Evolutionary conservation across 2,329 filamentous ascomycete species (phyloP).

Genomic region (Xylariaceae sp.): DNA sequence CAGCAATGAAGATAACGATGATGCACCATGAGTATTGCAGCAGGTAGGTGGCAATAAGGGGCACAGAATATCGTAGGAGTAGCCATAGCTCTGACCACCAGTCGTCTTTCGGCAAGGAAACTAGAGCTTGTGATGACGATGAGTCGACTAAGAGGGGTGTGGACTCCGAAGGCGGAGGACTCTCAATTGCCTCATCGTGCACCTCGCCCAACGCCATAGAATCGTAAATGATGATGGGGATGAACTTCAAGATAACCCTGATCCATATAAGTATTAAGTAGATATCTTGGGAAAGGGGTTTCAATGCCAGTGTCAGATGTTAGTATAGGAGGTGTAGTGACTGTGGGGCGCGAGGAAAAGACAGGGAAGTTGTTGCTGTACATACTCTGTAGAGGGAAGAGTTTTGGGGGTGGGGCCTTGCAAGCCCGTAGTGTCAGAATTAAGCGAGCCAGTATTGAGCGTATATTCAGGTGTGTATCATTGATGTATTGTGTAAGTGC

Average conservation of each 20-base stretch:
- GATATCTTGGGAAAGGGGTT: too few species aligned
- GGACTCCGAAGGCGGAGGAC: slow-evolving; percentile 25
- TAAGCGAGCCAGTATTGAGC: too few species aligned
- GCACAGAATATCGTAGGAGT: slow-evolving; percentile 50
- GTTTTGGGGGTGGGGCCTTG: too few species aligned
- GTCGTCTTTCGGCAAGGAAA: slow-evolving; percentile 14
- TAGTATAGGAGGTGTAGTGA: too few species aligned
- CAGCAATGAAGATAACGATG: slow-evolving; percentile 58
- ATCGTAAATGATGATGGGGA: neutral
- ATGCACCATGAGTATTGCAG: slow-evolving; percentile 61
- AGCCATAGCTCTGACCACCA: slow-evolving; percentile 39
- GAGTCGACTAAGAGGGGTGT: slow-evolving; percentile 32
- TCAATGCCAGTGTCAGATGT: too few species aligned
- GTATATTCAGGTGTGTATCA: too few species aligned
- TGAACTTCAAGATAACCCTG: neutral
- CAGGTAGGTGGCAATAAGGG: slow-evolving; percentile 59
- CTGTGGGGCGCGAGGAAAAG: too few species aligned
- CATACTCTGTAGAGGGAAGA: too few species aligned
- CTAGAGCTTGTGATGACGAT: slow-evolving; percentile 16
- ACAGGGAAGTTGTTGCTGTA: too few species aligned
- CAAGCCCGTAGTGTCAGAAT: too few species aligned
- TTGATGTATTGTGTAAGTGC: too few species aligned
- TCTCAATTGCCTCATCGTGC: neutral
- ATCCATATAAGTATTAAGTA: too few species aligned
- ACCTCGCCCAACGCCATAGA: slow-evolving; percentile 1